Percentiles rank a stretch among this genome's conserved stretches.
phyloP scores from a whole-genome alignment of 2,329 filamentous ascomycete genomes.

The Amauroascus niger region DNA sequence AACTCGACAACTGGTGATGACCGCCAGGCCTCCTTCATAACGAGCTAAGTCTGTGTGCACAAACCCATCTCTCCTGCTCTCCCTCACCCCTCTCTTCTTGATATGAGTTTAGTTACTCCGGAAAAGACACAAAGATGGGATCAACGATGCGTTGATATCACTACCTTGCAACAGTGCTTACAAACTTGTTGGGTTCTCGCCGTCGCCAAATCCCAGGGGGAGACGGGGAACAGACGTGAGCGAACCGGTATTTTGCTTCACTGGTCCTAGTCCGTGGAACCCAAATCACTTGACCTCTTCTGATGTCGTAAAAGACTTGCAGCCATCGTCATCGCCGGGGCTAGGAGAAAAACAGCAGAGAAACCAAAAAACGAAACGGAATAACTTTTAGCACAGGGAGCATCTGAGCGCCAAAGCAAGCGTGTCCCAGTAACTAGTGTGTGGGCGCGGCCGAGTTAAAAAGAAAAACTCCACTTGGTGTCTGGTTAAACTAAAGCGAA shows the following conservation, averaged over 20 bases:
- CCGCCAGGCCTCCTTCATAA: not conserved
- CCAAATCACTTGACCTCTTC: not conserved
- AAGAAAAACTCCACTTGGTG: too few species aligned
- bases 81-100: not conserved
- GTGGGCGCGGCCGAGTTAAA: not conserved
- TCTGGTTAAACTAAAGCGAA: too few species aligned
- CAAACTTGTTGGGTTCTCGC: not conserved
- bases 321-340: not conserved
- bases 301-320: not conserved
- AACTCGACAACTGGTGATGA: not conserved
- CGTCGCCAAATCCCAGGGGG: too few species aligned
- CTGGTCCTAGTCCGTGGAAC: not conserved
- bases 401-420: conserved; percentile 7
- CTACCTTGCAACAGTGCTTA: conserved; percentile 1
- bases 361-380: not conserved
- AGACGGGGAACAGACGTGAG: too few species aligned
- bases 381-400: not conserved
- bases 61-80: too few species aligned
- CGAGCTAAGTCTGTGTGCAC: too few species aligned
- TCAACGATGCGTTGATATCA: not conserved
- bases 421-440: too few species aligned
- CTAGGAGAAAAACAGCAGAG: not conserved
- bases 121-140: not conserved
- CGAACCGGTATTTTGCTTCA: not conserved
- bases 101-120: not conserved